These are phyloP conservation scores for Eucalyptus polybractea DNA, from an alignment of 345 rosid species.

Conservation along the genomic window DNA sequence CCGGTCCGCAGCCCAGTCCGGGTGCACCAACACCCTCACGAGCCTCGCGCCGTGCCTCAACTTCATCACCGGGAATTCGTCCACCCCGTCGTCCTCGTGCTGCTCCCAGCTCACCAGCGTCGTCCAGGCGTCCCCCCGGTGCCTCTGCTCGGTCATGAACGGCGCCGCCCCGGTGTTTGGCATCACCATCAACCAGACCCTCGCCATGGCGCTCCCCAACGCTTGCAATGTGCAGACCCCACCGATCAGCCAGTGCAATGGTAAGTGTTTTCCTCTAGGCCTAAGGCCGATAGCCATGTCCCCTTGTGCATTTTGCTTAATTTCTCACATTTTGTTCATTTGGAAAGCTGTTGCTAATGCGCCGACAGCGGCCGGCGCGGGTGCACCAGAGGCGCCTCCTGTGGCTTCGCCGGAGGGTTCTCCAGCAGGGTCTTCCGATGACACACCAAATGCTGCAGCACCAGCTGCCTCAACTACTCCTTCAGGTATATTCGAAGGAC, in stretches of 20 bases:
- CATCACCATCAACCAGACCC: slow-evolving; percentile 2
- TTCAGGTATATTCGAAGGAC: not conserved
- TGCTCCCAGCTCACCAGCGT: slow-evolving; percentile 1
- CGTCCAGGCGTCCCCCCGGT: slow-evolving; percentile 1
- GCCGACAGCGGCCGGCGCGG: slow-evolving; percentile 5
- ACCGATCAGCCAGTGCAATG: slow-evolving; percentile 4
- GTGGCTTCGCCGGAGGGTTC: not conserved
- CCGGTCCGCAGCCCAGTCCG: not conserved
- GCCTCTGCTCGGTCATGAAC: slow-evolving; percentile 1
- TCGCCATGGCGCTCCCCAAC: not conserved
- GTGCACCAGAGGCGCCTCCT: not conserved
- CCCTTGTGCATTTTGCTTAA: not conserved
- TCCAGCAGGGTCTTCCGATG: slow-evolving; percentile 4
- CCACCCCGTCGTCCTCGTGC: not conserved
- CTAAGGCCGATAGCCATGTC: slow-evolving; percentile 1
- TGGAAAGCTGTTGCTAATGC: not conserved
- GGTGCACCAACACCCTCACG: not conserved
- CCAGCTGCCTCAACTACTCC: slow-evolving; percentile 11
- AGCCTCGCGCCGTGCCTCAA: not conserved
- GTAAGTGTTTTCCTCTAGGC: not conserved
- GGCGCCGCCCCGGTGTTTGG: not conserved
- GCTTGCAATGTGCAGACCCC: slow-evolving; percentile 4
- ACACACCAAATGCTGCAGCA: not conserved
- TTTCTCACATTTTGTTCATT: not conserved
- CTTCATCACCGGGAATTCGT: not conserved